Evolutionary conservation across 176 grass and related monocot species (phyloP).

Genomic region (Eragrostis curvula): DNA sequence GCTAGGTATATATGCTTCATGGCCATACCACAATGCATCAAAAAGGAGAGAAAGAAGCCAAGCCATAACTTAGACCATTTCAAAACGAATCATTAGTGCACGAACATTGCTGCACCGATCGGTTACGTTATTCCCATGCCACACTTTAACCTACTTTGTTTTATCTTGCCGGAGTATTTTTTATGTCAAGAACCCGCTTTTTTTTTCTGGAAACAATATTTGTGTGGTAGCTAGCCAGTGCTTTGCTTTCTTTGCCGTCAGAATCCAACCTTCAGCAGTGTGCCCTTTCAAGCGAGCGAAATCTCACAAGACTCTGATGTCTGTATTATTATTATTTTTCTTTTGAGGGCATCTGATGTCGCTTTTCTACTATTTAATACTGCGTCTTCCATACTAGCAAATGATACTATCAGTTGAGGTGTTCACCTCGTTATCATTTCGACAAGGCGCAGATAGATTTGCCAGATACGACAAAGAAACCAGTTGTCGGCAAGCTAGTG

Average conservation of each 20-base stretch:
- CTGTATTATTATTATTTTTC: too few species aligned
- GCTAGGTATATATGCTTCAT: neutral
- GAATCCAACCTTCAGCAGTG: neutral
- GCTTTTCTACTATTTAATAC: too few species aligned
- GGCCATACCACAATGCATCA: neutral
- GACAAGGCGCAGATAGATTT: neutral
- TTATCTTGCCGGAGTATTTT: too few species aligned
- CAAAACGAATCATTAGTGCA: neutral
- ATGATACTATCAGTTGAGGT: neutral
- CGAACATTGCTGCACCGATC: neutral
- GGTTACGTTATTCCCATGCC: neutral
- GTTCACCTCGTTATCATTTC: neutral
- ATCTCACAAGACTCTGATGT: neutral
- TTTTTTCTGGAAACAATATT: neutral
- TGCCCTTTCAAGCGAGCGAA: neutral
- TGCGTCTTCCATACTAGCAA: too few species aligned
- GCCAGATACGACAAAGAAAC: neutral
- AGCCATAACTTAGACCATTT: neutral
- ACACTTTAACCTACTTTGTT: neutral
- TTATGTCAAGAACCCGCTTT: too few species aligned
- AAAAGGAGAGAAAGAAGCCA: neutral
- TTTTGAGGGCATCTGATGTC: too few species aligned
- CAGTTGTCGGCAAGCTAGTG: neutral
- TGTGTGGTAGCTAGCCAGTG: neutral
- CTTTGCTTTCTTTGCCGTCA: neutral